Percentiles rank a stretch among this genome's conserved stretches.
phyloP scores from a whole-genome alignment of 805 yeast species.

The Metschnikowia arizonensis region DNA sequence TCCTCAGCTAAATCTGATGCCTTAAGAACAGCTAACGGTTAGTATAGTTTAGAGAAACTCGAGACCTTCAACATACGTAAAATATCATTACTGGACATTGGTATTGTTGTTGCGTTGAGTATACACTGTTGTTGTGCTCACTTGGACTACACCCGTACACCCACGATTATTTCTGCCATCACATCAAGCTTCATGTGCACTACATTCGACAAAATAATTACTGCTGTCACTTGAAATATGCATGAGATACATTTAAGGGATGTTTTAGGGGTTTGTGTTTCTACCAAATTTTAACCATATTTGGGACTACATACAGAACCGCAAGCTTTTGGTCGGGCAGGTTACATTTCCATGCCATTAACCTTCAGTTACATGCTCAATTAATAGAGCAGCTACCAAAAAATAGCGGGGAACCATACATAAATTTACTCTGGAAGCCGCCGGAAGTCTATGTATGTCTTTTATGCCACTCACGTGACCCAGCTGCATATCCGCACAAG shows the following conservation, averaged over 20 bases:
- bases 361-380: background rate
- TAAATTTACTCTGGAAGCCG: background rate
- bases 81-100: conserved; percentile 4
- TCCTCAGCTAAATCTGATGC: conserved; percentile 50
- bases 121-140: background rate
- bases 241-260: background rate
- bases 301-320: background rate
- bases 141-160: conserved; percentile 1
- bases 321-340: background rate
- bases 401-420: too few relatives aligned
- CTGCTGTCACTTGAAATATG: too few relatives aligned
- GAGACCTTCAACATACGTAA: conserved; percentile 1
- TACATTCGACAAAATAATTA: too few relatives aligned
- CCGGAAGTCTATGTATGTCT: background rate
- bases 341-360: background rate
- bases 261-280: background rate
- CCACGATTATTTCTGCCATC: background rate
- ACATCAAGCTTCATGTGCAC: background rate
- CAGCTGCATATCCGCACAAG: background rate
- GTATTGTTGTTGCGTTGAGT: background rate
- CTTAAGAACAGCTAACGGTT: conserved; percentile 33
- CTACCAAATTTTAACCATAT: too few relatives aligned
- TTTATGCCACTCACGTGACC: background rate
- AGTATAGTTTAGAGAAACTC: background rate
- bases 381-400: background rate